Base-by-base conservation (phyloP, 768 basidiomycete species). In the Leccinum boreale region DNA sequence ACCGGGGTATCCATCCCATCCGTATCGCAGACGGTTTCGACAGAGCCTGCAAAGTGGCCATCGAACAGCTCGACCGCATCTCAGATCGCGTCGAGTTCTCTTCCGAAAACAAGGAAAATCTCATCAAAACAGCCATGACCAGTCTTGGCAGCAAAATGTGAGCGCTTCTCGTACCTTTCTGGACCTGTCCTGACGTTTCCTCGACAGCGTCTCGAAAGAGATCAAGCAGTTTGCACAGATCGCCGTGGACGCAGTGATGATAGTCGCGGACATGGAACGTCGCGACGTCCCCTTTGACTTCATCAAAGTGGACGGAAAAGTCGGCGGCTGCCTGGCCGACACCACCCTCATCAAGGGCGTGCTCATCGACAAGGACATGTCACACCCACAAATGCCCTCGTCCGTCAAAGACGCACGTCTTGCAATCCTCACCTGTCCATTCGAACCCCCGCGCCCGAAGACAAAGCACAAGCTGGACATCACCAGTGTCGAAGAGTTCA, bases 311-410 rank as follows among this genome's bases (percentile, higher is more conserved):
- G 93, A 97, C 64, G 96, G 96, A 69, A 98, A 98, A 78, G 96
- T 98, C 62, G 97, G 97, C 48, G 97, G 97, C 39, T 92, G 94
- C 10, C 83, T 99, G 39, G 93, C 92, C 9, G 97, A 99, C 75
- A 98, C 93, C 7, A 85, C 84, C 45, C 83, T 99, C 65, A 96
- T 99, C 78, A 90, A 90, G 67, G 97, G 97, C 65, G 97, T 99
- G 45, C 91, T 99, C 66, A 85, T 99, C 71, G 97, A 99, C 86
- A 99, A 99, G 77, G 96, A 99, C 77, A 96, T 99, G 90, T 98
- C 94, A 12, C 97, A 99, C 69, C 90, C 96, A 4, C 94, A 97
- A 74, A 99, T 99, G 97, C 96, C 96, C 9, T 86, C 83, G 58
- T 80, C 78, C 35, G 87, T 99, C 65, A 82, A 80, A 63, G 91